Conservation (phyloP, 129 eudicot genomes). For the Kitagawia praeruptora region DNA sequence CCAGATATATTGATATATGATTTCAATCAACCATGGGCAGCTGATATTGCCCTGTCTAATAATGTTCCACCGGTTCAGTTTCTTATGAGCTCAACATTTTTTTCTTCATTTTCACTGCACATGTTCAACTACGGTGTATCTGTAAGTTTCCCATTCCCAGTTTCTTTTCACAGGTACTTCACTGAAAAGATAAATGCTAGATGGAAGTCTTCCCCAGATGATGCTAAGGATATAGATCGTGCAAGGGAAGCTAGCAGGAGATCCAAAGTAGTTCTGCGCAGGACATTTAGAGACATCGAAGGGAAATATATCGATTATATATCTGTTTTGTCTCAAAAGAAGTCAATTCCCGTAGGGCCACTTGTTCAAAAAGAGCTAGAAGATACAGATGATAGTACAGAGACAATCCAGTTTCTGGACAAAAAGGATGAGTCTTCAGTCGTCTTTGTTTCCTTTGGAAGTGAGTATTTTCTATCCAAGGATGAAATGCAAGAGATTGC, state of each 20-base stretch:
- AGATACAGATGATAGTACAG: neutral
- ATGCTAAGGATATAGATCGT: neutral
- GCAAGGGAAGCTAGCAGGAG: too few relatives aligned
- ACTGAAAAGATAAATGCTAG: neutral
- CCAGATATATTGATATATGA: neutral
- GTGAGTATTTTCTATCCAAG: neutral
- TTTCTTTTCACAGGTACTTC: neutral
- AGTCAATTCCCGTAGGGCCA: neutral
- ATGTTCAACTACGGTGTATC: neutral
- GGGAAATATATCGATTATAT: neutral
- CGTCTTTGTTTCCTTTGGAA: slow-evolving; percentile 6
- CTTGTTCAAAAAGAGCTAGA: neutral
- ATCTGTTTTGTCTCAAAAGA: neutral
- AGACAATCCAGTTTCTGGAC: neutral
- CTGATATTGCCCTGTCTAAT: neutral
- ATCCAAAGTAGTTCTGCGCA: neutral
- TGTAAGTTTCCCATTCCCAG: neutral
- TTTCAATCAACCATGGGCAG: neutral
- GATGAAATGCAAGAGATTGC: neutral
- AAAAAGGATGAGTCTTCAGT: neutral
- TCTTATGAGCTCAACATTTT: neutral
- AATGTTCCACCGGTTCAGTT: neutral
- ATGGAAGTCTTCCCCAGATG: neutral
- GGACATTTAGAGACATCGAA: neutral
- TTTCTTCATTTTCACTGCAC: neutral